Percentiles rank a stretch among this genome's conserved stretches.
Conservation (phyloP, 2,329 filamentous ascomycete species). For the Xenosphaeropsis pyriputrescens region DNA sequence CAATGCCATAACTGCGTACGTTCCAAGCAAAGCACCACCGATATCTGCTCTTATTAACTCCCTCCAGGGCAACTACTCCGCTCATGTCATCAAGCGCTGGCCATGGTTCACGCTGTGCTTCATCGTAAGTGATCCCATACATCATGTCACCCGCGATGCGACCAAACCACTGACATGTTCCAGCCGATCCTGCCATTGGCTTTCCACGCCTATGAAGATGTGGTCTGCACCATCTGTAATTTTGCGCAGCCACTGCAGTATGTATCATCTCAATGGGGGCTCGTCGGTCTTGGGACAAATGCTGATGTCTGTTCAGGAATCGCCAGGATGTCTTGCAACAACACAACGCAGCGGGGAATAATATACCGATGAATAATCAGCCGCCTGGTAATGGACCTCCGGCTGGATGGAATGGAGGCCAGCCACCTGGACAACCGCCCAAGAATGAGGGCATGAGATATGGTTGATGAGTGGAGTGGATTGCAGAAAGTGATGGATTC, state of each 20-base stretch:
- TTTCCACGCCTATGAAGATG: constrained; percentile 50
- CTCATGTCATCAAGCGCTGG: constrained; percentile 43
- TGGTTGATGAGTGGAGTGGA: constrained; percentile 5
- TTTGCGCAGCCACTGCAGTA: constrained; percentile 51
- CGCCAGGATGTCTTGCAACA: constrained; percentile 15
- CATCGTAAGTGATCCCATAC: constrained; percentile 30
- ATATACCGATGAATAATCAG: constrained; percentile 13
- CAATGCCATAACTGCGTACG: constrained; percentile 47
- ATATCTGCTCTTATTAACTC: constrained; percentile 1
- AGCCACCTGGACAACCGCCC: constrained; percentile 8
- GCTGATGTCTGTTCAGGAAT: constrained; percentile 5
- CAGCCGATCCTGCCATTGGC: constrained; percentile 60
- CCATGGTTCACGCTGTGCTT: constrained; percentile 75
- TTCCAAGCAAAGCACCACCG: neutral
- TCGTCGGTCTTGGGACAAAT: neutral
- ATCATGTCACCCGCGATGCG: neutral
- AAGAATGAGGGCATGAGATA: constrained; percentile 16
- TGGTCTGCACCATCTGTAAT: constrained; percentile 62
- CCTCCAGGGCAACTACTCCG: constrained; percentile 39
- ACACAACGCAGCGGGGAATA: constrained; percentile 8
- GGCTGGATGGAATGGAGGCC: constrained; percentile 12
- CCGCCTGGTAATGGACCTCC: constrained; percentile 6
- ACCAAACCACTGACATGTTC: constrained; percentile 9
- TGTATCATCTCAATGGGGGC: neutral
- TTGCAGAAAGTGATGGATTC: neutral